Conservation (phyloP, 192 early-diverging fungal species). For the Backusella tarrabulga region DNA sequence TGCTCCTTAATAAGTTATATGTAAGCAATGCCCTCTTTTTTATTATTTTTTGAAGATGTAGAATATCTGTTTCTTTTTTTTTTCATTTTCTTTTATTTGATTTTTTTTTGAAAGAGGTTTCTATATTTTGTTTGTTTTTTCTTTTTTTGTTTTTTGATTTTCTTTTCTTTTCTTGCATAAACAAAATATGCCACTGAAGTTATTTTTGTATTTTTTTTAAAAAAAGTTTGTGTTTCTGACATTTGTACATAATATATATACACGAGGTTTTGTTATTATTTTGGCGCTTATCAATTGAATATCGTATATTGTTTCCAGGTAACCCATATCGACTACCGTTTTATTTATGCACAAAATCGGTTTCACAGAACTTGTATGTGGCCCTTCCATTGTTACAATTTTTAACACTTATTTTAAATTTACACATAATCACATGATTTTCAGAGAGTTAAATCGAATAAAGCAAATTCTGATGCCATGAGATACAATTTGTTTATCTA, state of each 20-base stretch:
- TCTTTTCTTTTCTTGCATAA: constrained; percentile 1
- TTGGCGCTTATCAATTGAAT: background rate
- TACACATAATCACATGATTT: constrained; percentile 5
- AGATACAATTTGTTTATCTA: background rate
- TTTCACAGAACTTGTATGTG: background rate
- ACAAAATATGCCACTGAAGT: background rate
- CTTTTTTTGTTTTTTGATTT: background rate
- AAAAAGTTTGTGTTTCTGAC: background rate
- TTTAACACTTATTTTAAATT: background rate
- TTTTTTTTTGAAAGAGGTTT: background rate
- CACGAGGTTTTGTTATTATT: background rate
- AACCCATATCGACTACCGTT: background rate
- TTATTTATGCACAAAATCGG: background rate
- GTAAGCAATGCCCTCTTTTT: background rate
- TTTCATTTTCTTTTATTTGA: background rate
- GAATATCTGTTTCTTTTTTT: background rate
- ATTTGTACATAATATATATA: constrained; percentile 1
- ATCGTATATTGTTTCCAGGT: background rate
- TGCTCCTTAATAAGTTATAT: background rate
- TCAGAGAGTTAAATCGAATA: background rate
- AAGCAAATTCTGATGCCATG: background rate
- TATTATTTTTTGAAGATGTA: background rate
- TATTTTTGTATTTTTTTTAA: background rate
- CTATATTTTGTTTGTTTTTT: background rate
- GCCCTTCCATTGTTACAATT: background rate